Base-by-base conservation (phyloP, 2,329 filamentous ascomycete species). In the Didymella pomorum region DNA sequence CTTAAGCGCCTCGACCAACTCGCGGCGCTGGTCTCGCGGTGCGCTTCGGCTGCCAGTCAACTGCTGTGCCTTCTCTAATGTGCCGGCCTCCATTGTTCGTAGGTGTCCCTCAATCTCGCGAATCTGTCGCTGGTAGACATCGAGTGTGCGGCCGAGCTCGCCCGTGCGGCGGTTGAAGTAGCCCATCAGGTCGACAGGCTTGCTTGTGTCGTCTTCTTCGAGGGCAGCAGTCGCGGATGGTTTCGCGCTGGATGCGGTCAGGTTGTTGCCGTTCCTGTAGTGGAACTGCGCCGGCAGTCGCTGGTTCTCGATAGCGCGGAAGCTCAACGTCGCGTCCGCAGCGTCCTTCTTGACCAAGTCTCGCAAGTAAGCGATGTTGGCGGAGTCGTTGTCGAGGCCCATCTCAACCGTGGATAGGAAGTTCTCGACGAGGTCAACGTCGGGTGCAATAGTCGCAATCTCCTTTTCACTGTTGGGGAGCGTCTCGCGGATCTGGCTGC, bases 231-330 rank as follows among this genome's bases (percentile, higher is more conserved):
- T 56, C 10, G 66, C 60, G 21, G 69, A 62, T 18, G 71, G 53
- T 46, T 72, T 72, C 29, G 71, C 47, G 44, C 68, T 70, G 1
- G 73, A 73, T 8, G 73, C 60, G 23, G 65, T 71, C 11, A 75
- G 67, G 57, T 74, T 72, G 26, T 71, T 74, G 44, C 83, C 82
- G 57, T 76, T 72, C 42, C 71, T 74, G 56, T 85, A 84, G 66
- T 88, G 86, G 71, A 86, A 89, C 64, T 87, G 83, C 47, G 81
- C 69, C 1, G 91, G 91, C 16, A 93, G 81, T 66, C 89, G 88
- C 52, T 93, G 81, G 70, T 91, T 91, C 69, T 92, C 88, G 29
- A 91, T 86, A 21, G 89, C 88, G 56, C 88, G 86, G 80, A 92
- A 91, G 60, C 86, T 86, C 53, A 92, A 83, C 64, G 88, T 86